Conservation (phyloP, 228 moss, liverwort and hornwort species). For the Sphagnum magellanicum region DNA sequence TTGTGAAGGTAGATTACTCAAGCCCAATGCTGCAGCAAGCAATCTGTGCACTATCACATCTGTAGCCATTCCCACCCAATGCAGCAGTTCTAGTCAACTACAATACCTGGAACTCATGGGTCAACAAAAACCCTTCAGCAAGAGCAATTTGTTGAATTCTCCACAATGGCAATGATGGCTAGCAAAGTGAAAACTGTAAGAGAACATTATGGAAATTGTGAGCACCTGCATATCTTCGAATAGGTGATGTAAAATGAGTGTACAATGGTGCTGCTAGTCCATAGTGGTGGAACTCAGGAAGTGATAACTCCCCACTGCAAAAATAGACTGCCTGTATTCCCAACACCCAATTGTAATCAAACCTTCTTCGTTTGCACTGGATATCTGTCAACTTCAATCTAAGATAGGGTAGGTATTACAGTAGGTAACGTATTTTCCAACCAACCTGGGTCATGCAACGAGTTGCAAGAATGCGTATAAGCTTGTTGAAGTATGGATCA, state of each 20-base stretch:
- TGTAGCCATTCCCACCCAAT: constrained; percentile 13
- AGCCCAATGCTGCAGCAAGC: constrained; percentile 85
- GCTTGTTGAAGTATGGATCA: constrained; percentile 99
- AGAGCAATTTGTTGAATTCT: too few species aligned
- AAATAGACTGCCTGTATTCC: constrained; percentile 83
- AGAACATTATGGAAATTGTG: too few species aligned
- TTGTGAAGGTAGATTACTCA: constrained; percentile 68
- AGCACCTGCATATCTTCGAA: constrained; percentile 96
- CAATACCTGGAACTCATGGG: too few species aligned
- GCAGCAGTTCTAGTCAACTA: not conserved
- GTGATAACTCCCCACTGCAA: constrained; percentile 83
- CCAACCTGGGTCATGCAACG: constrained; percentile 98
- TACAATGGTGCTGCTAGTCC: constrained; percentile 92
- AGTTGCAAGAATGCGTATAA: constrained; percentile 93
- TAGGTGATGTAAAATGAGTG: constrained; percentile 98
- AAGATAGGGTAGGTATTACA: too few species aligned
- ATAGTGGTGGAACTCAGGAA: constrained; percentile 89
- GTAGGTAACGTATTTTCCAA: not conserved
- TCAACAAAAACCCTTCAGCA: too few species aligned
- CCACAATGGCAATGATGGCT: too few species aligned
- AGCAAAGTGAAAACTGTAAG: too few species aligned
- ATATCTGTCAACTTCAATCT: too few species aligned
- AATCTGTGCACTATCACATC: constrained; percentile 97
- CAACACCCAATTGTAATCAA: too few species aligned
- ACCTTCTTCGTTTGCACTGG: too few species aligned